phyloP scores from a whole-genome alignment of 2,329 filamentous ascomycete species.

The Beauveria bassiana region DNA sequence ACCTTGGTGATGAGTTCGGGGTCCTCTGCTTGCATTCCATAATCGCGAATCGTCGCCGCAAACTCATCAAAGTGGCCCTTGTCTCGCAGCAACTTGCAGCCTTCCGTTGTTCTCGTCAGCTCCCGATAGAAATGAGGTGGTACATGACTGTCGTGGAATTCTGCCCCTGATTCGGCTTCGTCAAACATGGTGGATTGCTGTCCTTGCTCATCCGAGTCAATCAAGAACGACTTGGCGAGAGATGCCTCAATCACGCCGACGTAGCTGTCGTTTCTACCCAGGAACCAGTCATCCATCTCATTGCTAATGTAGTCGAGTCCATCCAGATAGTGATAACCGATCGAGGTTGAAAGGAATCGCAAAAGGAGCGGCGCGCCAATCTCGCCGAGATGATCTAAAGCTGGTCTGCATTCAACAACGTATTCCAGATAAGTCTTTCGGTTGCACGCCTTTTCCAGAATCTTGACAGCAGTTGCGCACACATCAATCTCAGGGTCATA shows the following conservation, averaged over 20 bases:
- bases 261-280: conserved; percentile 94
- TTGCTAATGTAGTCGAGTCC: conserved; percentile 97
- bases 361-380: conserved; percentile 90
- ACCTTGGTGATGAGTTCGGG: conserved; percentile 82
- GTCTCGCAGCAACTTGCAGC: conserved; percentile 79
- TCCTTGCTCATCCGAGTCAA: conserved; percentile 51
- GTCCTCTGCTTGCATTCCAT: conserved; percentile 79
- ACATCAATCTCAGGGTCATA: conserved; percentile 98
- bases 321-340: conserved; percentile 95
- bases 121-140: conserved; percentile 98
- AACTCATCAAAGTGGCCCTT: conserved; percentile 98
- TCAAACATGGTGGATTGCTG: conserved; percentile 52
- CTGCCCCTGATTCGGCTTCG: conserved; percentile 47
- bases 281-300: conserved; percentile 99
- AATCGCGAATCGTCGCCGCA: conserved; percentile 76
- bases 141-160: conserved; percentile 58
- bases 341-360: conserved; percentile 89
- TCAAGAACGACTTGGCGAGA: conserved; percentile 74
- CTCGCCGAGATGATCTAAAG: conserved; percentile 89
- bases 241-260: conserved; percentile 94
- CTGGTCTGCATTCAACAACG: conserved; percentile 91
- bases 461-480: conserved; percentile 92
- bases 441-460: conserved; percentile 95
- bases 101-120: conserved; percentile 84
- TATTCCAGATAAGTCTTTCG: conserved; percentile 85